Evolutionary conservation across 495 filamentous ascomycete species (phyloP).

Genomic region (Aspergillus steynii): DNA sequence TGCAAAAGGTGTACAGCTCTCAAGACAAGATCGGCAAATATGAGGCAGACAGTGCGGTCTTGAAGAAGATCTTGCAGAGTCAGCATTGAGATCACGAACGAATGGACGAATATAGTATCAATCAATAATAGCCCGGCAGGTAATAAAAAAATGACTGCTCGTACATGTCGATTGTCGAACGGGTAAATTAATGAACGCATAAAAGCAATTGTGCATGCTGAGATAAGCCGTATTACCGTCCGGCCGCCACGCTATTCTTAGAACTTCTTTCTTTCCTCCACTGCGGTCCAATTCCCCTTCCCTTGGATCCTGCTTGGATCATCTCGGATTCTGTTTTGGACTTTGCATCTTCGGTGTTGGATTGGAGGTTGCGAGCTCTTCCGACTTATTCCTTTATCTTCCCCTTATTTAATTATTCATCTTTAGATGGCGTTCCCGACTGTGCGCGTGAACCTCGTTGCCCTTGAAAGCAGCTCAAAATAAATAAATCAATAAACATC

Average conservation of each 20-base stretch:
- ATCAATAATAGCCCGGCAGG: no score
- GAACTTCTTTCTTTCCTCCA: background rate
- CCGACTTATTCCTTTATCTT: background rate
- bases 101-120: background rate
- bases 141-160: no score
- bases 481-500: background rate
- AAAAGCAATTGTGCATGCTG: background rate
- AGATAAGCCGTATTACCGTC: conserved; percentile 5
- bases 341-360: background rate
- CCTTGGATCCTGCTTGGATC: background rate
- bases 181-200: no score
- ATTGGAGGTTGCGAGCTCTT: background rate
- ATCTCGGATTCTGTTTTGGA: background rate
- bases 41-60: conserved; percentile 66
- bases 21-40: conserved; percentile 75
- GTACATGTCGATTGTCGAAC: no score
- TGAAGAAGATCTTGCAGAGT: conserved; percentile 61
- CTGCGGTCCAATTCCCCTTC: background rate
- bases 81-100: conserved; percentile 25
- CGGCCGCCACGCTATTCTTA: background rate
- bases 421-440: background rate
- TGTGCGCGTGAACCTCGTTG: background rate
- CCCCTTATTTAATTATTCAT: background rate
- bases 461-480: background rate
- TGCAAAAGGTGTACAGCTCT: conserved; percentile 66